A percentile compares a stretch with the other conserved stretches of the same genome.
Conservation (phyloP, 2,329 filamentous ascomycete species). For the Pseudogymnoascus sp. region DNA sequence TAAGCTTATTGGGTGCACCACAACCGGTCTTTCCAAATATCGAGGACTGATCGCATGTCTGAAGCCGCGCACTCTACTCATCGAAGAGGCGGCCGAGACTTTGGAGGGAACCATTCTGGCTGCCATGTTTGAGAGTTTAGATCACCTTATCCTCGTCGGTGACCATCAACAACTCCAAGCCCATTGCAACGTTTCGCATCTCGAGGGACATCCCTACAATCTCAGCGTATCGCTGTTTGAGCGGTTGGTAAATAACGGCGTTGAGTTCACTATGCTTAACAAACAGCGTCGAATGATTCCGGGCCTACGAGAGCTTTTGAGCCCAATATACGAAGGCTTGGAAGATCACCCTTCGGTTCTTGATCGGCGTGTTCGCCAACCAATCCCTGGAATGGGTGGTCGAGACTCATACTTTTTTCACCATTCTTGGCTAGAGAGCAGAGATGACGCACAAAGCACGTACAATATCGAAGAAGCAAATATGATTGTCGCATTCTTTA, state of each 20-base stretch:
- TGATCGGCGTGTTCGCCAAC: constrained; percentile 43
- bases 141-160: constrained; percentile 62
- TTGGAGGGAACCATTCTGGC: constrained; percentile 49
- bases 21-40: constrained; percentile 65
- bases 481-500: constrained; percentile 68
- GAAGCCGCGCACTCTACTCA: constrained; percentile 54
- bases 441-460: constrained; percentile 57
- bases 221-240: constrained; percentile 64
- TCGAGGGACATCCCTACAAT: constrained; percentile 51
- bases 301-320: constrained; percentile 54
- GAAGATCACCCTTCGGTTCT: constrained; percentile 52
- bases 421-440: constrained; percentile 59
- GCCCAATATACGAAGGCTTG: constrained; percentile 50
- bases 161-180: constrained; percentile 64
- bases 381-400: constrained; percentile 57
- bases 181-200: constrained; percentile 47
- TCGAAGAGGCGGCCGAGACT: constrained; percentile 64
- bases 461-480: constrained; percentile 66
- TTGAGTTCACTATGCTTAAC: constrained; percentile 48
- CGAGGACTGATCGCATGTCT: constrained; percentile 54
- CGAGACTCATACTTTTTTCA: constrained; percentile 55
- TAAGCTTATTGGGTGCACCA: constrained; percentile 42
- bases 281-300: constrained; percentile 64
- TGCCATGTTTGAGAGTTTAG: constrained; percentile 53
- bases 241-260: constrained; percentile 52